Conservation (phyloP, 345 rosid genomes). For the Orychophragmus violaceus region DNA sequence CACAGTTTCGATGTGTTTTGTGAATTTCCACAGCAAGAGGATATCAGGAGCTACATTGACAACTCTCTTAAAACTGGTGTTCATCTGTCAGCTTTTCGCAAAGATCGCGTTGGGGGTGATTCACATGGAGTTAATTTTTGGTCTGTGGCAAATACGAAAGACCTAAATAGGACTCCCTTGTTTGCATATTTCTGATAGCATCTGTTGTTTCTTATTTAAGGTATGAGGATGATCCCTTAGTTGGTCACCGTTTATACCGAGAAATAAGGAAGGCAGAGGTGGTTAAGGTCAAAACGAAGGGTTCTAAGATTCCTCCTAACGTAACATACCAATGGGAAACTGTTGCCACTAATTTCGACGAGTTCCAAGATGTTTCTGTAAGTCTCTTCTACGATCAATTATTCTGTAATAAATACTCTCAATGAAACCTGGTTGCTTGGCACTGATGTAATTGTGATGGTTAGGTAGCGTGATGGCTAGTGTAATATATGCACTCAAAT, state of each 20-base stretch:
- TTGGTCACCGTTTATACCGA: conserved; percentile 92
- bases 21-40: conserved; percentile 80
- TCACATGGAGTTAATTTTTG: conserved; percentile 89
- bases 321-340: conserved; percentile 92
- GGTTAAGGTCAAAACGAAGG: conserved; percentile 70
- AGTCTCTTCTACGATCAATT: conserved; percentile 18
- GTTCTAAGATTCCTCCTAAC: conserved; percentile 66
- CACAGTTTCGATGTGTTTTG: conserved; percentile 3
- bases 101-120: conserved; percentile 95
- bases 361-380: conserved; percentile 84
- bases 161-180: not conserved
- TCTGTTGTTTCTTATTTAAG: conserved; percentile 40
- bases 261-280: conserved; percentile 84
- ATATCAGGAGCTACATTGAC: conserved; percentile 84
- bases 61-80: conserved; percentile 79
- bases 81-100: conserved; percentile 77
- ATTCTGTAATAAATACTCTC: not conserved
- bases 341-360: conserved; percentile 93
- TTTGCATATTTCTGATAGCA: conserved; percentile 15
- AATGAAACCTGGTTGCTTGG: conserved; percentile 12
- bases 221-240: conserved; percentile 91
- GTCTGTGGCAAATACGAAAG: conserved; percentile 33
- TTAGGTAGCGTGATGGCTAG: conserved; percentile 12
- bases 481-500: not conserved
- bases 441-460: conserved; percentile 12